These are phyloP conservation scores for Oxytropis ochrocephala DNA, from an alignment of 306 rosid genomes.

Conservation along the genomic window DNA sequence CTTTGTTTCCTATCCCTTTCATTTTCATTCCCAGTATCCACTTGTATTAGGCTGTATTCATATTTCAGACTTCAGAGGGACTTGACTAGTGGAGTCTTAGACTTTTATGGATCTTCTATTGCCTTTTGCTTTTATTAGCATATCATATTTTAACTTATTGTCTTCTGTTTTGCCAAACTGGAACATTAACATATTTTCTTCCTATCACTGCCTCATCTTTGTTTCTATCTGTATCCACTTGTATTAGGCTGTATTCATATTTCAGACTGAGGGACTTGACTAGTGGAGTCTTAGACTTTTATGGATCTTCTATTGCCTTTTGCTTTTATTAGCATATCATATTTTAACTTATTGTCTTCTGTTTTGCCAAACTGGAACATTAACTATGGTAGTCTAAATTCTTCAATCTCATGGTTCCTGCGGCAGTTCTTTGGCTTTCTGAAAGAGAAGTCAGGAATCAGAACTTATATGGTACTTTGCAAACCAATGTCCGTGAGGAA, in stretches of 20 bases:
- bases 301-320: neutral
- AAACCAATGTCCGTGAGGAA: constrained; percentile 30
- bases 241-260: neutral
- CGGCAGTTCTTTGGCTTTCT: constrained; percentile 50
- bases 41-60: neutral
- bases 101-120: constrained; percentile 5
- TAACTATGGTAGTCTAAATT: neutral
- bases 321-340: constrained; percentile 9
- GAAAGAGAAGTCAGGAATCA: constrained; percentile 22
- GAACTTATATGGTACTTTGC: constrained; percentile 25
- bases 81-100: constrained; percentile 8
- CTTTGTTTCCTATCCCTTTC: neutral
- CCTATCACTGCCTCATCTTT: neutral
- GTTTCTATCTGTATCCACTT: neutral
- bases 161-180: neutral
- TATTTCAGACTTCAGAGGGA: neutral
- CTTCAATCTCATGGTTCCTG: constrained; percentile 21
- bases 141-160: neutral
- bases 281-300: constrained; percentile 3
- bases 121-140: constrained; percentile 6
- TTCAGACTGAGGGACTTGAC: neutral
- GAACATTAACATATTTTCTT: neutral
- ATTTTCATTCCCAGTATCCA: neutral
- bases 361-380: neutral
- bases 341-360: neutral